Evolutionary conservation across 768 basidiomycete species (phyloP), one percentile per base, ranked within the genome.

Genomic region (Pilatotrama ljubarskyi): DNA sequence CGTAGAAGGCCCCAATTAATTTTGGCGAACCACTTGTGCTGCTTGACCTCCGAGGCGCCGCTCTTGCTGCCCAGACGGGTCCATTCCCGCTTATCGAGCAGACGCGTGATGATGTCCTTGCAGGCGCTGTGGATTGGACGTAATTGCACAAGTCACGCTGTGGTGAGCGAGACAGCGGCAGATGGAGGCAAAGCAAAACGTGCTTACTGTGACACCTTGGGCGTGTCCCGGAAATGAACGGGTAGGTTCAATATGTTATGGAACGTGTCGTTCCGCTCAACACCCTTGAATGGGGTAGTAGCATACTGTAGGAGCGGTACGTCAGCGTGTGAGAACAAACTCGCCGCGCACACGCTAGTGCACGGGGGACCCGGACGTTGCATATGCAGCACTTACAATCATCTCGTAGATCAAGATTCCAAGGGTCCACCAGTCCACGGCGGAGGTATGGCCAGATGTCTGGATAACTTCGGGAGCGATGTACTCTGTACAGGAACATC

Each of bases 351-450:
- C 25, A n/a, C 26, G 41, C 41, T 37, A 47, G 22, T 29, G 35
- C 22, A 61, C 60, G 56, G 61, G 52, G 49, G 49, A 58, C 20
- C 44, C 50, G 53, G 46, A 35, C 20, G 18, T 22, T 14, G 20
- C 22, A 53, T 29, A 55, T 47, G 46, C 18, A 15, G 43, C 11
- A 85, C 92, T 82, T 82, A 94, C 92, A 75, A 95, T 94, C 93
- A 97, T 97, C 78, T 99, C 97, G 79, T 95, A 97, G 69, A 98
- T 93, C 69, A 99, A 84, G 69, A 98, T 98, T 38, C 97, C 97
- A 50, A 98, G 79, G 32, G 97, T 98, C 97, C 93, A 95, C 96
- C 96, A 99, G 77, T 99, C 97, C 51, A 99, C 97, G 14, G 96
- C 95, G 62, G 94, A 94, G 37, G 95, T 97, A 75, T 99, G 97